Conservation (phyloP, 106 monocot genomes). For the Acanthochlamys bracteata region DNA sequence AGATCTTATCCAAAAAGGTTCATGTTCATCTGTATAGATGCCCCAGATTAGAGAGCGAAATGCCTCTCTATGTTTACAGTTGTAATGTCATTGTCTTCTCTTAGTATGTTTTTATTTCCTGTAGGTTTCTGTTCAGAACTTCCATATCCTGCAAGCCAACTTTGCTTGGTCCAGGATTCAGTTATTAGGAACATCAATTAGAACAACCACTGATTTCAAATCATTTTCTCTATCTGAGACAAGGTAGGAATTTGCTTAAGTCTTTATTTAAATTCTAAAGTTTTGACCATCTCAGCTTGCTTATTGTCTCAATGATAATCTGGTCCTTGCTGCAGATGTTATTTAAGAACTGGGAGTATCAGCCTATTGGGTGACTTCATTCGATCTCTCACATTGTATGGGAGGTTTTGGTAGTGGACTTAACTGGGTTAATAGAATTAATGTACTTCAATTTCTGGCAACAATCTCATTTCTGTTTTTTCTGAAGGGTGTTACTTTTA, state of each 20-base stretch:
- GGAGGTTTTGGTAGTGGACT: slow-evolving; percentile 64
- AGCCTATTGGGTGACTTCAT: slow-evolving; percentile 56
- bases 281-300: background rate
- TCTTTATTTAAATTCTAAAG: background rate
- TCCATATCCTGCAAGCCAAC: slow-evolving; percentile 37
- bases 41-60: too few species aligned
- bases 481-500: slow-evolving; percentile 58
- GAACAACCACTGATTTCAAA: slow-evolving; percentile 44
- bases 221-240: slow-evolving; percentile 46
- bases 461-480: background rate
- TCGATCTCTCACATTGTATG: slow-evolving; percentile 44
- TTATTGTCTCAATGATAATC: background rate
- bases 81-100: too few species aligned
- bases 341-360: slow-evolving; percentile 17
- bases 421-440: background rate
- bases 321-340: slow-evolving; percentile 28
- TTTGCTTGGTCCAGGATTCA: slow-evolving; percentile 48
- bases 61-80: too few species aligned
- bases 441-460: slow-evolving; percentile 4
- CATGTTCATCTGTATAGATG: too few species aligned
- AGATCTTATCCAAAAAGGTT: too few species aligned
- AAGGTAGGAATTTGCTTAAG: slow-evolving; percentile 34
- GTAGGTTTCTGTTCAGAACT: slow-evolving; percentile 73
- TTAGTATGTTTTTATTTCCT: background rate
- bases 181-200: slow-evolving; percentile 56